phyloP scores from a whole-genome alignment of 805 yeast species.

The Cyberlindnera galapagoensis region DNA sequence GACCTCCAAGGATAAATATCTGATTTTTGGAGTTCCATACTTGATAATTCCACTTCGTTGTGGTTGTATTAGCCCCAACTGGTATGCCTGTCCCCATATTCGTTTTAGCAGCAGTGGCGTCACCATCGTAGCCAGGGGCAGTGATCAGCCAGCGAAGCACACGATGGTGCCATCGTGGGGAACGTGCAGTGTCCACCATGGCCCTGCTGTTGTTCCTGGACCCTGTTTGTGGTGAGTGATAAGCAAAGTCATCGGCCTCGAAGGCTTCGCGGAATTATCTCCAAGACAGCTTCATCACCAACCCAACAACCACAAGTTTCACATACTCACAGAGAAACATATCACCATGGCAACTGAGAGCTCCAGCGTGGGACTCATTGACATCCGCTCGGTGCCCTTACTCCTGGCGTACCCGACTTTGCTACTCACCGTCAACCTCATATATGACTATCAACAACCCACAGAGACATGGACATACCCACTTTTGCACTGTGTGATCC shows the following conservation, averaged over 20 bases:
- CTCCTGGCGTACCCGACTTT: slow-evolving; percentile 24
- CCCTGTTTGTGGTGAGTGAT: too few relatives aligned
- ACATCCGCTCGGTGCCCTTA: slow-evolving; percentile 20
- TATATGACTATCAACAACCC: slow-evolving; percentile 9
- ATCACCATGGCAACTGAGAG: not conserved
- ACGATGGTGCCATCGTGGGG: slow-evolving; percentile 9
- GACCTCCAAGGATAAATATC: slow-evolving; percentile 59
- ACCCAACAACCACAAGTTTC: slow-evolving; percentile 1
- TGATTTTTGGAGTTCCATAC: slow-evolving; percentile 34
- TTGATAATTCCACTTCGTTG: slow-evolving; percentile 33
- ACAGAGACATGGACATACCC: slow-evolving; percentile 1
- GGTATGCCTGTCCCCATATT: too few relatives aligned
- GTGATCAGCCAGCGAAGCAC: slow-evolving; percentile 21
- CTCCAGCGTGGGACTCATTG: slow-evolving; percentile 19
- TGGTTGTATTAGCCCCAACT: not conserved
- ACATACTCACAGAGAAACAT: slow-evolving; percentile 1
- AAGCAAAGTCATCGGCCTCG: too few relatives aligned
- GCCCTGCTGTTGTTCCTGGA: too few relatives aligned
- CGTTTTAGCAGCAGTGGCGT: too few relatives aligned
- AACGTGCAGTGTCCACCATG: too few relatives aligned
- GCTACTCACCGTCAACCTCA: slow-evolving; percentile 18
- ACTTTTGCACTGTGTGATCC: slow-evolving; percentile 5
- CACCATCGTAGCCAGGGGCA: too few relatives aligned
- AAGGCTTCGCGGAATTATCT: too few relatives aligned
- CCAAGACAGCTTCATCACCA: too few relatives aligned